These are phyloP conservation scores for Claviceps sp. DNA, from an alignment of 2,329 filamentous ascomycete genomes.

Conservation along the genomic window DNA sequence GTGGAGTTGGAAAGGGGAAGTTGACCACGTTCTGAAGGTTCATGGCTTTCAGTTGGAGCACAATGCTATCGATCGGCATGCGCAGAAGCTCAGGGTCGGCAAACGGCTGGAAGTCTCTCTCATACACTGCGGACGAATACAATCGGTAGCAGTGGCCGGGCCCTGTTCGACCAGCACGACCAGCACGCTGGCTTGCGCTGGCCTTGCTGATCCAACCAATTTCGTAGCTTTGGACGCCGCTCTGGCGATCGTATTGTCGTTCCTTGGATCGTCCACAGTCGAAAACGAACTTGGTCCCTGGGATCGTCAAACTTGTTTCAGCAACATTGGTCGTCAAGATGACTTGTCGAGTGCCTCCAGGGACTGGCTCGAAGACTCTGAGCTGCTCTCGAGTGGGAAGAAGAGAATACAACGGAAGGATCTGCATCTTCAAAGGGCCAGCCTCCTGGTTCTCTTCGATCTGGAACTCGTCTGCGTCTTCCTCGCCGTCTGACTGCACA, in stretches of 20 bases:
- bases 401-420: constrained; percentile 88
- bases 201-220: constrained; percentile 97
- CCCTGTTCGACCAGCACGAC: constrained; percentile 88
- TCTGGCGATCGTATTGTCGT: constrained; percentile 73
- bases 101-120: constrained; percentile 76
- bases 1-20: constrained; percentile 91
- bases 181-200: constrained; percentile 79
- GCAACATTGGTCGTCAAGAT: constrained; percentile 93
- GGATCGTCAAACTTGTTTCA: constrained; percentile 93
- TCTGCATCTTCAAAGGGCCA: constrained; percentile 61
- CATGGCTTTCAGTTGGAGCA: constrained; percentile 91
- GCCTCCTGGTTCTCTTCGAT: constrained; percentile 49
- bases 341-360: constrained; percentile 71
- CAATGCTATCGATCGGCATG: constrained; percentile 84
- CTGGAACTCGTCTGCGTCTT: constrained; percentile 48
- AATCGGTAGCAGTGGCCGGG: constrained; percentile 92
- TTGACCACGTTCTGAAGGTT: constrained; percentile 79
- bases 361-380: constrained; percentile 73
- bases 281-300: constrained; percentile 89
- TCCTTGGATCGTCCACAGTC: constrained; percentile 90
- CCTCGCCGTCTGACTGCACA: constrained; percentile 42
- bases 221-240: constrained; percentile 89
- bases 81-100: constrained; percentile 78
- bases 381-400: constrained; percentile 84
- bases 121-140: constrained; percentile 89